Conservation (phyloP, 2,329 filamentous ascomycete genomes). For the Juglanconis juglandina region DNA sequence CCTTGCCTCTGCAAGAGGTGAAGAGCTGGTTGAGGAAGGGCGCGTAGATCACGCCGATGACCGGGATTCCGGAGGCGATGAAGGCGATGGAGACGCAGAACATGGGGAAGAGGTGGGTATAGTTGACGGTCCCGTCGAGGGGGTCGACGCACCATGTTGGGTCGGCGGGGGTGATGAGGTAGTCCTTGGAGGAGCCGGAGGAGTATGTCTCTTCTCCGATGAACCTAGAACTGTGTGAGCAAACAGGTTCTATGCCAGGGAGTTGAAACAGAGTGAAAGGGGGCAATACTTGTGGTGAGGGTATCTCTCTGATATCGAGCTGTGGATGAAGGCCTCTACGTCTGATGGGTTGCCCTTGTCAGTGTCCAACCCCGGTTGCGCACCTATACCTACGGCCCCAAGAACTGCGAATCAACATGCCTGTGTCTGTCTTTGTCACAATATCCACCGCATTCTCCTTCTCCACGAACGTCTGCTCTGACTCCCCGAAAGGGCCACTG, state of each 20-base stretch:
- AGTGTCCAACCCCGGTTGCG: no score
- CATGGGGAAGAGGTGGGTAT: slow-evolving; percentile 76
- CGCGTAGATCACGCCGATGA: slow-evolving; percentile 70
- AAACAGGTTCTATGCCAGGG: not conserved
- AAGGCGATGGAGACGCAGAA: slow-evolving; percentile 77
- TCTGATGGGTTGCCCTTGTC: slow-evolving; percentile 40
- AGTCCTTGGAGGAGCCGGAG: slow-evolving; percentile 62
- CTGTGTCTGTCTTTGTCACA: slow-evolving; percentile 71
- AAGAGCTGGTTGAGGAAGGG: slow-evolving; percentile 69
- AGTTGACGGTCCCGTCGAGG: slow-evolving; percentile 77
- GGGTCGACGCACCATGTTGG: slow-evolving; percentile 78
- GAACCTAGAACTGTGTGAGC: slow-evolving; percentile 48
- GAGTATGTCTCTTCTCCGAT: slow-evolving; percentile 76
- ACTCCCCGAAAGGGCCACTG: slow-evolving; percentile 29
- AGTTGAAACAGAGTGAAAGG: not conserved
- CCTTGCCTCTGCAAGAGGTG: slow-evolving; percentile 61
- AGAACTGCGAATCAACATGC: not conserved
- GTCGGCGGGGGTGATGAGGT: slow-evolving; percentile 55
- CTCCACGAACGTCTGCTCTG: slow-evolving; percentile 45
- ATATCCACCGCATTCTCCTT: slow-evolving; percentile 76
- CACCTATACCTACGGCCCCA: not conserved
- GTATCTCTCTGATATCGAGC: slow-evolving; percentile 55
- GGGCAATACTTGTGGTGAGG: slow-evolving; percentile 60
- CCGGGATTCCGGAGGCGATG: slow-evolving; percentile 54
- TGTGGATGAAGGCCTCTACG: slow-evolving; percentile 68